Evolutionary conservation across 2,329 filamentous ascomycete genomes (phyloP).

Genomic region (Leptographium galeiforme): DNA sequence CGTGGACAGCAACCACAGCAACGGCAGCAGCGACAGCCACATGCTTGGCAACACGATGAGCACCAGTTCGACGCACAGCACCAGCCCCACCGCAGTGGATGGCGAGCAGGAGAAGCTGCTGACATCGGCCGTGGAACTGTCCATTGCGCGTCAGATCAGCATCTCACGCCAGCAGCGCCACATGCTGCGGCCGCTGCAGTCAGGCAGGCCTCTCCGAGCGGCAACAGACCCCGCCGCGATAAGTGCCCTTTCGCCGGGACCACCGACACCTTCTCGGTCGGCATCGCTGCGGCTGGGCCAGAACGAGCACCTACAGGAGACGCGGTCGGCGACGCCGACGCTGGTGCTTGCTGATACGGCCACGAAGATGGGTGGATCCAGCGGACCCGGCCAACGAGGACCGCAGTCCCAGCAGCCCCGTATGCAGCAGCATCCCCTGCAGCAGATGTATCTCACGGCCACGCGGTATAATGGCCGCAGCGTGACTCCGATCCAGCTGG

Average conservation of each 20-base stretch:
- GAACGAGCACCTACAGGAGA: conserved; percentile 24
- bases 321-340: conserved; percentile 30
- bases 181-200: conserved; percentile 40
- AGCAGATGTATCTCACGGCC: conserved; percentile 1
- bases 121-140: conserved; percentile 47
- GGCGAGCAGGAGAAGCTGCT: conserved; percentile 11
- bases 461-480: not conserved
- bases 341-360: conserved; percentile 23
- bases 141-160: conserved; percentile 55
- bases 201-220: conserved; percentile 11
- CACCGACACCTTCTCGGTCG: conserved; percentile 5
- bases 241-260: not conserved
- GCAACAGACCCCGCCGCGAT: not conserved
- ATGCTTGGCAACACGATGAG: conserved; percentile 1
- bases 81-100: not conserved
- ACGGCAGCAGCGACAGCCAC: not conserved
- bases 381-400: no score
- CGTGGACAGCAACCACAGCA: conserved; percentile 5
- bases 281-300: conserved; percentile 14
- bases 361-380: not conserved
- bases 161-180: conserved; percentile 48
- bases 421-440: not conserved
- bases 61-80: not conserved
- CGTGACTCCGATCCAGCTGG: conserved; percentile 14
- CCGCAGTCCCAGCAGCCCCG: not conserved